Base-by-base conservation (phyloP, 768 basidiomycete genomes). In the Pulveroboletus sp. region DNA sequence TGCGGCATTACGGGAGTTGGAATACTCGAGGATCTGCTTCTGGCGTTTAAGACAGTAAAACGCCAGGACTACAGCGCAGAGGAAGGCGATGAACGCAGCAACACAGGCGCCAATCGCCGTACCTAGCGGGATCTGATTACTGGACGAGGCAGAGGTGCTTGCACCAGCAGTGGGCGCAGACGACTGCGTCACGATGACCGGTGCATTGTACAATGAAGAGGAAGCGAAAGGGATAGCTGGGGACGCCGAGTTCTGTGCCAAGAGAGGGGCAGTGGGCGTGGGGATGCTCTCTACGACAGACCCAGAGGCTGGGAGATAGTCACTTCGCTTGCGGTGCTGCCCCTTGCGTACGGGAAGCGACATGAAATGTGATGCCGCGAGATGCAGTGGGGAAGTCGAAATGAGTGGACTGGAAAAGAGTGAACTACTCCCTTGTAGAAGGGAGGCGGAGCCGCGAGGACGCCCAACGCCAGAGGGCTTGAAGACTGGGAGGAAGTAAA, bases 91-190 rank as follows among this genome's bases (percentile, higher is more conserved):
- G 57, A 86, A 75, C 24, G 82, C 80, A 5, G 77, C 85, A 1
- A 85, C 69, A 54, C 85, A 87, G 18, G 76, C 75, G 5, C 77
- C 85, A 31, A 88, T 71, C 31, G 85, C 83, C 6, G 81, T 77
- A 50, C 75, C 71, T 1, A 73, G 33, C 1, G 73, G 49, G 24
- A 68, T 65, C 27, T 66, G 50, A 31, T 48, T 45, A 3, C 31
- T 31, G 18, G 66, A 51, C 3, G 67, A 42, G 17, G 49, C 5
- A 8, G 52, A 30, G 11, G 65, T 27, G 14, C 1, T 12, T 27
- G 52, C 3, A 6, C 46, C 42, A 18, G 54, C 10, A 11, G 58
- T 38, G 8, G 55, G 30, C 3, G 58, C 28, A 36, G 63, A 46
- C 11, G 61, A 44, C 28, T 39, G 39, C 3, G 56, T 5, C 4